phyloP scores from a whole-genome alignment of 169 alveolate genomes.

The Neospora caninum region DNA sequence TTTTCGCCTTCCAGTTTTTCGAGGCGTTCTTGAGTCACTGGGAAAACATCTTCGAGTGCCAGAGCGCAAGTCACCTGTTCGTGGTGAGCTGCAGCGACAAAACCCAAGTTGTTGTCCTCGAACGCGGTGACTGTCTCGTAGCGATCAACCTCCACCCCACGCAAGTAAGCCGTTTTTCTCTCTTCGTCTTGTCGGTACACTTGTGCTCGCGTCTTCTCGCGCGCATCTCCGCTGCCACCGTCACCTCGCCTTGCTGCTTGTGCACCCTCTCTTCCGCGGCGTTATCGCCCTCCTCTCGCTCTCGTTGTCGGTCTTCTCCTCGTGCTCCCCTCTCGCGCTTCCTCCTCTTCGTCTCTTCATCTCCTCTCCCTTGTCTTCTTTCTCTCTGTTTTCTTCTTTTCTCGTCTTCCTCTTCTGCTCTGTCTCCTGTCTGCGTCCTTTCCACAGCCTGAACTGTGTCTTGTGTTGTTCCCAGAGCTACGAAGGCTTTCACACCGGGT shows the following conservation, averaged over 20 bases:
- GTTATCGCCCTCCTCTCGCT: not conserved
- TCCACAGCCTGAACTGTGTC: not conserved
- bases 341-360: not conserved
- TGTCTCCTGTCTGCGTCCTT: not conserved
- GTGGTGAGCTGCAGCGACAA: constrained; percentile 84
- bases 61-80: constrained; percentile 79
- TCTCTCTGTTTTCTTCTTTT: not conserved
- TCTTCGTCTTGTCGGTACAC: not conserved
- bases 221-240: too few relatives aligned
- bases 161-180: constrained; percentile 50
- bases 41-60: constrained; percentile 81
- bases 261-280: not conserved
- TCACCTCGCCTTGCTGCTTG: too few relatives aligned
- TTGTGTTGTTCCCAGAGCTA: constrained; percentile 45
- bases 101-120: constrained; percentile 90
- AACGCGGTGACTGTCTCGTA: constrained; percentile 87
- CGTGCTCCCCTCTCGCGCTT: not conserved
- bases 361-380: not conserved
- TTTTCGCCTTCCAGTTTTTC: constrained; percentile 74
- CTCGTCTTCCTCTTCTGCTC: not conserved
- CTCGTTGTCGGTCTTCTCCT: too few relatives aligned
- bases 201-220: too few relatives aligned
- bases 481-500: constrained; percentile 62
- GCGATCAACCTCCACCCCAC: constrained; percentile 88
- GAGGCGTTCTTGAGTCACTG: constrained; percentile 84